These are phyloP conservation scores for Lentinula guzmanii DNA, from an alignment of 768 basidiomycete species.

Conservation along the genomic window DNA sequence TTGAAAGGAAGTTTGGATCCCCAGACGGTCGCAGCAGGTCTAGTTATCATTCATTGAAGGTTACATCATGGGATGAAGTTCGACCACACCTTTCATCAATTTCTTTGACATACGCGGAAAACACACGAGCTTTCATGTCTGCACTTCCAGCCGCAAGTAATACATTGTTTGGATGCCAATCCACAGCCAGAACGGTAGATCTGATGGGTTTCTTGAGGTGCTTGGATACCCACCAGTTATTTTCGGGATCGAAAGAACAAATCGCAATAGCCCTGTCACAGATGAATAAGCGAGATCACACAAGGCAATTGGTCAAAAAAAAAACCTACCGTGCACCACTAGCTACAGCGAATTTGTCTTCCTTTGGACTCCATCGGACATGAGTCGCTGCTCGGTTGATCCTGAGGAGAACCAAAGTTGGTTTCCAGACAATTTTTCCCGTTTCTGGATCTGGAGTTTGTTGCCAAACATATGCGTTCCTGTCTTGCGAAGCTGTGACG, in stretches of 20 bases:
- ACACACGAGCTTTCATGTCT: constrained; percentile 95
- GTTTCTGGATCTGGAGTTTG: constrained; percentile 68
- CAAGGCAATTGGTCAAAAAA: not conserved
- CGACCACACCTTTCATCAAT: constrained; percentile 77
- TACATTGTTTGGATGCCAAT: constrained; percentile 99
- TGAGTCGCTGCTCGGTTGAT: constrained; percentile 95
- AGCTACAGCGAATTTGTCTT: constrained; percentile 98
- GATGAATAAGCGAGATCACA: not conserved
- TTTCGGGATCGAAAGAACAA: constrained; percentile 96
- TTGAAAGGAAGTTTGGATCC: constrained; percentile 98
- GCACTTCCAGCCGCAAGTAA: constrained; percentile 95
- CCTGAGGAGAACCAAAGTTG: constrained; percentile 89
- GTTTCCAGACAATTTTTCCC: constrained; percentile 80
- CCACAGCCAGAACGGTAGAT: constrained; percentile 88
- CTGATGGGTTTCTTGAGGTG: constrained; percentile 96
- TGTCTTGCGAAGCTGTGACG: constrained; percentile 97
- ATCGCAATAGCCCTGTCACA: constrained; percentile 78
- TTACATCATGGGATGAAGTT: too few relatives aligned
- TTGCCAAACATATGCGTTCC: constrained; percentile 99
- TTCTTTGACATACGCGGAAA: constrained; percentile 98
- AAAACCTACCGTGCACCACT: constrained; percentile 80
- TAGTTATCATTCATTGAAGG: constrained; percentile 19
- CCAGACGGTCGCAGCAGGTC: constrained; percentile 88
- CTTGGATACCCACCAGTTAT: constrained; percentile 99
- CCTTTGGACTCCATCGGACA: constrained; percentile 94